Conservation (phyloP, 768 basidiomycete species). For the Suillus fuscotomentosus region DNA sequence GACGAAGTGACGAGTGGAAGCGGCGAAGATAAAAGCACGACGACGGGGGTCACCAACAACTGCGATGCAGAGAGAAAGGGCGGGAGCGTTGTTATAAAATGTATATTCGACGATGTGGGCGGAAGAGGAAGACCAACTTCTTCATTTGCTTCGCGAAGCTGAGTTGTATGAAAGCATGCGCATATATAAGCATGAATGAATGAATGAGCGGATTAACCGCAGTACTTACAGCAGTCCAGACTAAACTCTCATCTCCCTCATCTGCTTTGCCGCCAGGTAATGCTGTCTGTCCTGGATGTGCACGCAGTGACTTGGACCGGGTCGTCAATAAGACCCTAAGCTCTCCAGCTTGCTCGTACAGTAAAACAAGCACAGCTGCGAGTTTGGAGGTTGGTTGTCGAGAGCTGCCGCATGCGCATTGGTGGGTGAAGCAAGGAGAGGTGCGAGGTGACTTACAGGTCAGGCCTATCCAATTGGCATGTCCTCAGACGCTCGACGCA, state of each 20-base stretch:
- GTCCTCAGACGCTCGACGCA: constrained; percentile 42
- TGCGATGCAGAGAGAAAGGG: constrained; percentile 68
- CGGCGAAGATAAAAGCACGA: constrained; percentile 57
- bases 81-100: constrained; percentile 58
- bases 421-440: not conserved
- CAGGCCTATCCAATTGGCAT: constrained; percentile 34
- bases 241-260: constrained; percentile 55
- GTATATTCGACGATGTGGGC: constrained; percentile 47
- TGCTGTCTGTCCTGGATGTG: constrained; percentile 81
- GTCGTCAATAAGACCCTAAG: constrained; percentile 84
- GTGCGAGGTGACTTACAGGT: constrained; percentile 47
- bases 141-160: constrained; percentile 85
- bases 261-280: constrained; percentile 83
- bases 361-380: constrained; percentile 76
- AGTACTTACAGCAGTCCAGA: constrained; percentile 71
- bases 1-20: not conserved
- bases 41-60: constrained; percentile 76
- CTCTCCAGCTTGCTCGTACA: constrained; percentile 68
- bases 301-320: constrained; percentile 69
- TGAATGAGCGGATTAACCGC: not conserved
- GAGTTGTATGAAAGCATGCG: not conserved
- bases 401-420: constrained; percentile 23
- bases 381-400: constrained; percentile 41
- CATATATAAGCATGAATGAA: too few species aligned
- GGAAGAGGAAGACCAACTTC: constrained; percentile 70